Conservation (phyloP, 306 rosid species). For the Glycine tomentella region DNA sequence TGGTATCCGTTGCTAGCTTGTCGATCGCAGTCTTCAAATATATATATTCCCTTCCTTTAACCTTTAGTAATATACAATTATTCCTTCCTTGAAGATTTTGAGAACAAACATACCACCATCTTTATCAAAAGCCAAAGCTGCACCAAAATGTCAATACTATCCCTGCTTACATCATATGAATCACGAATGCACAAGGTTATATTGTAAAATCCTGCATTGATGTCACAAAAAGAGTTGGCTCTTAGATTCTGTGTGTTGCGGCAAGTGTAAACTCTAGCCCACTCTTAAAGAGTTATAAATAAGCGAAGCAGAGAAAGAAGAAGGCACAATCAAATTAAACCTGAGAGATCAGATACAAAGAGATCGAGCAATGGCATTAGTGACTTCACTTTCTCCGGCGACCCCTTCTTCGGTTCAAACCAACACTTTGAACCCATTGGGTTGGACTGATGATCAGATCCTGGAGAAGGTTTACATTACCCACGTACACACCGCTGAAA, state of each 20-base stretch:
- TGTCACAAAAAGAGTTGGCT: not conserved
- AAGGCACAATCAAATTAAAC: not conserved
- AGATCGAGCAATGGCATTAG: not conserved
- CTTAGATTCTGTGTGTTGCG: not conserved
- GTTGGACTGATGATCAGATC: slow-evolving; percentile 46
- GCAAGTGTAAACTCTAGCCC: not conserved
- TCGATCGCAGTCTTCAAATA: not conserved
- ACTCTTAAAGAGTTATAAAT: slow-evolving; percentile 40
- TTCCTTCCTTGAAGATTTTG: slow-evolving; percentile 48
- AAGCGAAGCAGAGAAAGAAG: not conserved
- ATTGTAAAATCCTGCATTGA: not conserved
- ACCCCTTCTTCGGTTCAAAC: slow-evolving; percentile 1
- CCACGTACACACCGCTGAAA: slow-evolving; percentile 54
- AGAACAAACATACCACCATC: slow-evolving; percentile 4
- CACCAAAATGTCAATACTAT: not conserved
- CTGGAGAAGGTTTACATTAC: slow-evolving; percentile 53
- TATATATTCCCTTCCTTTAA: slow-evolving; percentile 40
- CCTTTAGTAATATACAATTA: slow-evolving; percentile 35
- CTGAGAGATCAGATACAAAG: no score
- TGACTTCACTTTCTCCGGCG: not conserved
- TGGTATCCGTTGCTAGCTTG: not conserved
- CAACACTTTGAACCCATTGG: slow-evolving; percentile 34
- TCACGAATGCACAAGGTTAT: not conserved
- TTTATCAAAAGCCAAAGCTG: slow-evolving; percentile 51
- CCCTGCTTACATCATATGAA: not conserved